Evolutionary conservation across 768 basidiomycete genomes (phyloP), one percentile per base, ranked within the genome.

Genomic region (Cyclocybe cylindracea): DNA sequence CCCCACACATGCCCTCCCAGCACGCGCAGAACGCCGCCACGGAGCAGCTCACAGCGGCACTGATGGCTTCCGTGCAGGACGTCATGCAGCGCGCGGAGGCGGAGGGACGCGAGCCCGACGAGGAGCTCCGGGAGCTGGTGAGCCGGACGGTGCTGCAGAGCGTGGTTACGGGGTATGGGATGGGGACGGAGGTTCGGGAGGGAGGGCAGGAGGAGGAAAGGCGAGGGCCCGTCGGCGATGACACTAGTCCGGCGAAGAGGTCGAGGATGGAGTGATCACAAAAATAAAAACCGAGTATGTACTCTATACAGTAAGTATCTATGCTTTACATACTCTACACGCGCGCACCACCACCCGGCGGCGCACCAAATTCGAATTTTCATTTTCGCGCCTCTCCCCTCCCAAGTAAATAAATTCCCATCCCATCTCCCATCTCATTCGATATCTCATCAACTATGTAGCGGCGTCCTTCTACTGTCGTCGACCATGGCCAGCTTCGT

Each of bases 1-100:
- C 66, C 24, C 3, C 5, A 3, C 24, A 24, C 24, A 24, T 24
- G 47, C 83, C 78, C 2, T 89, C 87, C 4, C 83, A 88, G 62
- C 80, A 88, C 57, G 75, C 78, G 16, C 85, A 90, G 66, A 81
- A 93, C 52, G 68, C 69, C 31, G 82, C 80, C 33, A 84, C 89
- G n/a, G 86, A 91, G 60, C 68, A 74, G 33, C 78, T 93, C 52
- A 89, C 91, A 4, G 76, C 80, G 29, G 74, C 76, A 14, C 76
- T 93, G 53, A 81, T 94, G 72, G 68, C 72, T 46, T 80, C 82
- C 19, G 83, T 87, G 37, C 77, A 84, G 60, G 77, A 79, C 46
- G 86, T 94, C 62, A 83, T 90, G 77, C 58, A 69, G 46, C 73
- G 70, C 39, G 74, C 75, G 39, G 72, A 75, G 45, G 75, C 78